phyloP scores from a whole-genome alignment of 1,284 basidiomycete species.

The Naganishia cerealis region DNA sequence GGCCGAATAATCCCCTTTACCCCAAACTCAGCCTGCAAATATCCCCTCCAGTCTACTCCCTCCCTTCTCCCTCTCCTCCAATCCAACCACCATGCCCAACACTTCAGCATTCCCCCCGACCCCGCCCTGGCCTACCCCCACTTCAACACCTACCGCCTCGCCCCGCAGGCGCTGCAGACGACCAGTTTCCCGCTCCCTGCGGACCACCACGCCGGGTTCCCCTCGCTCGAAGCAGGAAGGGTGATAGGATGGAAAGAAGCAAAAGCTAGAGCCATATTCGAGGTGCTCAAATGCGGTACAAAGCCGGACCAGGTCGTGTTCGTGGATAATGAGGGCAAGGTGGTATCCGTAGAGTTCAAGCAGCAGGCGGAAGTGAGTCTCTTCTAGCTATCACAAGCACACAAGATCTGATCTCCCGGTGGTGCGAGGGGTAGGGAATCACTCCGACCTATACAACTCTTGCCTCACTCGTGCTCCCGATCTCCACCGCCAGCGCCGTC shows the following conservation, averaged over 20 bases:
- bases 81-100: too few species aligned
- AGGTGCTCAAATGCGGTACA: background rate
- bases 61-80: too few species aligned
- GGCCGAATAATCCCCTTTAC: too few species aligned
- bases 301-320: constrained; percentile 12
- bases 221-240: background rate
- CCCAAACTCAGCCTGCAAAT: too few species aligned
- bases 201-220: background rate
- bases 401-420: background rate
- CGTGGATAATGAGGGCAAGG: constrained; percentile 20
- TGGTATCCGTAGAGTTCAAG: background rate
- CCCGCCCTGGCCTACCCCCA: constrained; percentile 23
- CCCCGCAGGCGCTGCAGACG: constrained; percentile 1
- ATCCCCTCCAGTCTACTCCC: too few species aligned
- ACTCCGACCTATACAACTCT: constrained; percentile 5
- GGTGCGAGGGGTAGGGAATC: background rate
- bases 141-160: constrained; percentile 30
- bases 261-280: constrained; percentile 18
- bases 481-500: background rate
- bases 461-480: background rate
- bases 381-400: background rate
- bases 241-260: constrained; percentile 26
- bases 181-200: constrained; percentile 1
- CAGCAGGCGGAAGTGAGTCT: background rate
- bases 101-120: constrained; percentile 10